These are phyloP conservation scores for Beauveria australis DNA, from an alignment of 2,329 filamentous ascomycete genomes.

Conservation along the genomic window DNA sequence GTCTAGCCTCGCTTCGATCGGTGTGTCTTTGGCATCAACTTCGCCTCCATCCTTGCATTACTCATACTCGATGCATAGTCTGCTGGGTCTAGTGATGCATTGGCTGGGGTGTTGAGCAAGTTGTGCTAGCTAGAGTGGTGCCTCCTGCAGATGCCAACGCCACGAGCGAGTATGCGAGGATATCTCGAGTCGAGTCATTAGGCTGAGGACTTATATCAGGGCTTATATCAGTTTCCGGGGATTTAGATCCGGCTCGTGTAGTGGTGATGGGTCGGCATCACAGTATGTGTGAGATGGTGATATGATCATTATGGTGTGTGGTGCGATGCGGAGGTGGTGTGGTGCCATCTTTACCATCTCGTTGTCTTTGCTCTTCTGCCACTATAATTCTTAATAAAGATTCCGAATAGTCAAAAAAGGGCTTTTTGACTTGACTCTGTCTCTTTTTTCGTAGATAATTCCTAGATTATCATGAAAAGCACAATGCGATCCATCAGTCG, in stretches of 20 bases:
- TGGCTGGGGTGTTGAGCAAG: not conserved
- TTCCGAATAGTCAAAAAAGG: no score
- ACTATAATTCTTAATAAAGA: no score
- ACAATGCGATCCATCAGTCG: not conserved
- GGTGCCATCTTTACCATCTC: not conserved
- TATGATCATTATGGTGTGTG: not conserved
- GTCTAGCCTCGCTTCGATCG: not conserved
- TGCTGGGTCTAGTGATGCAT: not conserved
- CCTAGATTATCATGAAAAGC: not conserved
- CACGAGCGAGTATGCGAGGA: not conserved
- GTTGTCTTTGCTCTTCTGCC: no score
- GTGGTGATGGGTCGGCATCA: not conserved
- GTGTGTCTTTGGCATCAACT: no score
- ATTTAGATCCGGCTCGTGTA: not conserved
- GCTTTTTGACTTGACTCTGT: no score
- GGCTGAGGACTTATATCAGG: not conserved
- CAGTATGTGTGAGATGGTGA: not conserved
- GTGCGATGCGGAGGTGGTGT: not conserved
- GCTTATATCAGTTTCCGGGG: not conserved
- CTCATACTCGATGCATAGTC: not conserved
- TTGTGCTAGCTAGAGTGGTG: not conserved
- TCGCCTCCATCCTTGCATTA: not conserved
- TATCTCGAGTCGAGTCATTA: not conserved
- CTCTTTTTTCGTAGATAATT: not conserved
- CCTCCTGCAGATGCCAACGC: not conserved